phyloP scores from a whole-genome alignment of 2,329 filamentous ascomycete genomes.

The Trichophyton simii region DNA sequence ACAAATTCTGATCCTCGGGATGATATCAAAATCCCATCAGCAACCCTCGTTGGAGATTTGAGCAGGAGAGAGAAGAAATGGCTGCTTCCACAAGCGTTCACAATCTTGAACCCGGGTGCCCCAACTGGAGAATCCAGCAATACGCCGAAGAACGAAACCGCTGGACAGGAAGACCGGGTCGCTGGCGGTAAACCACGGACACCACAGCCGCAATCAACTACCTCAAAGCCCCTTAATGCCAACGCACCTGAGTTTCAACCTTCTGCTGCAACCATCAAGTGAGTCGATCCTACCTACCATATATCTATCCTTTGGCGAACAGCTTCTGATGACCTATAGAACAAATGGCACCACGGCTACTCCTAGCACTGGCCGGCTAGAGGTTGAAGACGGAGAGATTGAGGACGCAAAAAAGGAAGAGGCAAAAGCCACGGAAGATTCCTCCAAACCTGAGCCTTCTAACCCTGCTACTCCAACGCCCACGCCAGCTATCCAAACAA shows the following conservation, averaged over 20 bases:
- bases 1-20: constrained; percentile 34
- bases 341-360: constrained; percentile 18
- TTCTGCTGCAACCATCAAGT: constrained; percentile 19
- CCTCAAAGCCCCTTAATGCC: constrained; percentile 29
- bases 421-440: neutral
- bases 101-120: constrained; percentile 19
- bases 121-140: constrained; percentile 3
- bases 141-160: neutral
- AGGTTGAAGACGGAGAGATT: constrained; percentile 36
- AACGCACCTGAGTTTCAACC: constrained; percentile 32
- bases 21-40: constrained; percentile 39
- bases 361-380: constrained; percentile 20
- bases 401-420: constrained; percentile 35
- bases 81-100: constrained; percentile 38
- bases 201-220: constrained; percentile 20
- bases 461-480: neutral
- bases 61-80: constrained; percentile 38
- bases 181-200: neutral
- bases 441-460: neutral
- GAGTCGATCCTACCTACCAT: constrained; percentile 18
- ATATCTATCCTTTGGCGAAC: neutral
- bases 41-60: constrained; percentile 38
- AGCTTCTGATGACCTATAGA: constrained; percentile 20
- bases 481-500: neutral
- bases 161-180: neutral